phyloP scores from a whole-genome alignment of 768 basidiomycete genomes.

The Xanthoconium purpureum region DNA sequence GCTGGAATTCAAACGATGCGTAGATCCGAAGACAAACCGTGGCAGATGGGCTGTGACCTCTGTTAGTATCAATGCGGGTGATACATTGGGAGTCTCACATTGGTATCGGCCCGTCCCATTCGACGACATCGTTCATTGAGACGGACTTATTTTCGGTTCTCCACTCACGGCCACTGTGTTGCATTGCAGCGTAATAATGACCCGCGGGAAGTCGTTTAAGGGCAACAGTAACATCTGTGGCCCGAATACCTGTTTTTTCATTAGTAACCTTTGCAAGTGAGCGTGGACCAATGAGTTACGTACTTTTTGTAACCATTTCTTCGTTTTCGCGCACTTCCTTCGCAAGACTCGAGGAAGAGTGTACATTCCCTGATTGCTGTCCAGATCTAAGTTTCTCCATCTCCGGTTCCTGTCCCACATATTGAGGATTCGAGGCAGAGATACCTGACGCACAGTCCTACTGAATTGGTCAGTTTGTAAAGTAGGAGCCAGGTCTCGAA shows the following conservation, averaged over 20 bases:
- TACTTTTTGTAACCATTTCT: not conserved
- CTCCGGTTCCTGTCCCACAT: no score
- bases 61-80: not conserved
- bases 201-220: not conserved
- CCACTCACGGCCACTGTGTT: not conserved
- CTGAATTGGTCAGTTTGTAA: no score
- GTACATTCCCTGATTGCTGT: no score
- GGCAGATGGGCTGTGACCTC: not conserved
- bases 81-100: not conserved
- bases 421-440: no score
- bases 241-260: not conserved
- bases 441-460: no score
- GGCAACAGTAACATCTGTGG: not conserved
- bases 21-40: not conserved
- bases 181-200: not conserved
- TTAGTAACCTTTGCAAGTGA: not conserved
- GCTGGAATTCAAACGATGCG: conserved; percentile 2
- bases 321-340: not conserved
- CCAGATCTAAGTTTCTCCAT: no score
- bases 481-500: no score
- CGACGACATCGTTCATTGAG: not conserved
- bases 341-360: no score
- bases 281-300: not conserved
- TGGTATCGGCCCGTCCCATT: conserved; percentile 2
- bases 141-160: not conserved